phyloP scores from a whole-genome alignment of 2,329 filamentous ascomycete genomes.

The Ophiostoma sp. region DNA sequence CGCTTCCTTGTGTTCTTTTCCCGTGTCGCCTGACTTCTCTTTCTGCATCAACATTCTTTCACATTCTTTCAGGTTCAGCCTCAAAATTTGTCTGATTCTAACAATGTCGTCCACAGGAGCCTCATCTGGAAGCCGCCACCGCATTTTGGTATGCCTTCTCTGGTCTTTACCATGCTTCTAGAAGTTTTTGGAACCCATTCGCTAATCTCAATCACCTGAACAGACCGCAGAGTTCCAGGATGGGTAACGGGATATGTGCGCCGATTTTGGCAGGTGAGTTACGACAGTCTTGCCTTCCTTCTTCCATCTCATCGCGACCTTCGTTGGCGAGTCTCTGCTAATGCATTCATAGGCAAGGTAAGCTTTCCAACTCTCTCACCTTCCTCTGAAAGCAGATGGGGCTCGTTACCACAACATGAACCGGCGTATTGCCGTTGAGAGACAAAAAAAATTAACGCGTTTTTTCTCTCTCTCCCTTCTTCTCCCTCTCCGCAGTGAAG shows the following conservation, averaged over 20 bases:
- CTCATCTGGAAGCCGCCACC: conserved; percentile 98
- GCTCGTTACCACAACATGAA: background rate
- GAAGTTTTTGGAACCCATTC: background rate
- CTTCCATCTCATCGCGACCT: background rate
- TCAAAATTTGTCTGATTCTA: background rate
- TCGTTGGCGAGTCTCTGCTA: background rate
- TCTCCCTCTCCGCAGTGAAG: conserved; percentile 63
- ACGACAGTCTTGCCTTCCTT: background rate
- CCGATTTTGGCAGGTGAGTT: conserved; percentile 92
- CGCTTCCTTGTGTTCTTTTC: background rate
- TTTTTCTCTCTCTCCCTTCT: background rate
- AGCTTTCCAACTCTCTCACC: background rate
- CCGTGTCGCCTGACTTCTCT: background rate
- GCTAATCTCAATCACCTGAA: background rate
- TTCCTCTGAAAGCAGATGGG: no score
- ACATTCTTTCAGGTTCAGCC: background rate
- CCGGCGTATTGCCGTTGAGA: background rate
- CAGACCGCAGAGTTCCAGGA: conserved; percentile 81
- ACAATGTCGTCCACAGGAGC: conserved; percentile 57
- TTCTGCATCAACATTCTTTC: background rate
- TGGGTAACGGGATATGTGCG: conserved; percentile 93
- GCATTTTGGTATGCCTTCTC: conserved; percentile 70
- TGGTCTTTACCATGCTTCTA: background rate
- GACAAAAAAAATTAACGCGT: background rate
- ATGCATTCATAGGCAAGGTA: background rate